Conservation (phyloP, 345 rosid species). For the Eucalyptus cloeziana region DNA sequence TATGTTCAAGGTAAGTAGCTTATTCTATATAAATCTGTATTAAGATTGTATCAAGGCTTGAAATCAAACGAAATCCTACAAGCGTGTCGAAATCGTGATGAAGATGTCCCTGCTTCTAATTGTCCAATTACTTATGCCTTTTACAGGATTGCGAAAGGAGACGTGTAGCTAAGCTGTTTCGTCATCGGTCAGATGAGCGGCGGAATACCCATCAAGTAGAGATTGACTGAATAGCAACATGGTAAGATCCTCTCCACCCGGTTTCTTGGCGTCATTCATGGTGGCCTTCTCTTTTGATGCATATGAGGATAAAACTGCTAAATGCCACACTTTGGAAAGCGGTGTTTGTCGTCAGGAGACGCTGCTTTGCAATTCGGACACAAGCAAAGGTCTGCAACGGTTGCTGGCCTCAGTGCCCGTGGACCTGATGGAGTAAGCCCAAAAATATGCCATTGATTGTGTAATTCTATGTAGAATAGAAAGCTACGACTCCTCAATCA, state of each 20-base stretch:
- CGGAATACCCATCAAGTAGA: not conserved
- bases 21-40: not conserved
- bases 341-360: not conserved
- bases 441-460: not conserved
- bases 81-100: not conserved
- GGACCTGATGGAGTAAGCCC: not conserved
- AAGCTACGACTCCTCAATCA: not conserved
- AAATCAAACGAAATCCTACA: not conserved
- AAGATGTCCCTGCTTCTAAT: not conserved
- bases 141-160: slow-evolving; percentile 95
- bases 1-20: slow-evolving; percentile 78
- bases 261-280: not conserved
- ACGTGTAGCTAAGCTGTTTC: slow-evolving; percentile 70
- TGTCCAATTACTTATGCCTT: not conserved
- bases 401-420: not conserved
- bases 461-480: not conserved
- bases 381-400: not conserved
- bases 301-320: not conserved
- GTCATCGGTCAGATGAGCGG: slow-evolving; percentile 65
- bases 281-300: not conserved
- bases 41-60: not conserved
- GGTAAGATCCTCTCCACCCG: not conserved
- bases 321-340: not conserved
- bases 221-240: not conserved
- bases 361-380: not conserved